Base-by-base conservation (phyloP, 179 eudicot genomes). In the Beta corolliflora region DNA sequence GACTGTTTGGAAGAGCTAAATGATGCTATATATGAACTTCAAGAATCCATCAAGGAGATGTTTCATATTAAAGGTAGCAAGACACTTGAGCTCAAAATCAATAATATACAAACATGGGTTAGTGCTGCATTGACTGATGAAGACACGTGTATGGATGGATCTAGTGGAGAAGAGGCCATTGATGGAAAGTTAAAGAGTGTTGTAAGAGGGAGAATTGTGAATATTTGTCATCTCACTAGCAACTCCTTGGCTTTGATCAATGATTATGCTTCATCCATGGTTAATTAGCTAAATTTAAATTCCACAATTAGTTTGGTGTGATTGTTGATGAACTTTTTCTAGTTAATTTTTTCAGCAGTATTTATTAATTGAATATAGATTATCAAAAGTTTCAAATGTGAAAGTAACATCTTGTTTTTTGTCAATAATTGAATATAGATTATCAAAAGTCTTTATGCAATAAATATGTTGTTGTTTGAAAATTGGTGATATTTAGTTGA, bases 111-210 rank as follows among this genome's bases (percentile, higher is more conserved):
- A 87, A 93, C 97, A 2, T 92, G 97, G 97, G 91, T 91, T 0
- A 93, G 97, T 77, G 94, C 94, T 72, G 97, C 97, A 1, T 75
- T 93, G 55, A 93, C 98, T 0, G 89, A 92, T 73, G 91, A 86
- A 10, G 86, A 81, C 54, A 92, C 94, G 0, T 93, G 98, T 58
- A 56, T 81, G 84, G 90, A 91, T 14, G 98, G 94, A 61, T 93
- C 92, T 60, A 74, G 86, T 31, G 93, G 85, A 46, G 71, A 84
- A 46, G 71, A 73, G 84, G 87, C 73, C 29, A 16, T 86, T 84
- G 78, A 86, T 46, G 91, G 92, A 7, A 71, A 81, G 52, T 68
- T 91, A 10, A 92, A 91, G 89, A 52, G n/a, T 14, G 81, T 88
- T 16, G 61, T 93, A 16, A 68, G 85, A 85, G 86, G 86, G 3